phyloP scores from a whole-genome alignment of 2,329 filamentous ascomycete species.

The Diaporthe nobilis region DNA sequence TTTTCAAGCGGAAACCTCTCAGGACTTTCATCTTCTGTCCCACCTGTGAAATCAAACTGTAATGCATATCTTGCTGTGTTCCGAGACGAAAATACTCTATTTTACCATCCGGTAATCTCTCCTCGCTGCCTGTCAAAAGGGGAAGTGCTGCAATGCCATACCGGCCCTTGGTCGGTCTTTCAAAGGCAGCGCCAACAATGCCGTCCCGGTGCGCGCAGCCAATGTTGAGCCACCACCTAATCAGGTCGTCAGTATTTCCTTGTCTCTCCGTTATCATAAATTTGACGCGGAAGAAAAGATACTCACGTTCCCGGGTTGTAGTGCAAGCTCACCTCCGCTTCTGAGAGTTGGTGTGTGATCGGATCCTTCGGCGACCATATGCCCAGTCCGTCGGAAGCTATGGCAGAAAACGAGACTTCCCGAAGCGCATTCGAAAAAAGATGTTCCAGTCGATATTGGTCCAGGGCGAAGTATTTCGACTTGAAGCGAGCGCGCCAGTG shows the following conservation, averaged over 20 bases:
- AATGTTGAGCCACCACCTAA: constrained; percentile 72
- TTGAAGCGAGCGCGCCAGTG: constrained; percentile 39
- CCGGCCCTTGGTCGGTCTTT: constrained; percentile 61
- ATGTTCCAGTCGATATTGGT: constrained; percentile 23
- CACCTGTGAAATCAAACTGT: constrained; percentile 63
- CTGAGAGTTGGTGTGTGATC: constrained; percentile 20
- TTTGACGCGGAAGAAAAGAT: not conserved
- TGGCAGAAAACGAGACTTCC: constrained; percentile 36
- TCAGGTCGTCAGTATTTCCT: not conserved
- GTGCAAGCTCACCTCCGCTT: constrained; percentile 28
- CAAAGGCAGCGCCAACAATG: constrained; percentile 61
- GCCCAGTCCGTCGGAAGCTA: constrained; percentile 32
- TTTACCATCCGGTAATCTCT: constrained; percentile 51
- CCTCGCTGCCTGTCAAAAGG: constrained; percentile 65
- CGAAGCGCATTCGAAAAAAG: constrained; percentile 20
- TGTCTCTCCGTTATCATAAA: not conserved
- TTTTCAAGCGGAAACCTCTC: constrained; percentile 64
- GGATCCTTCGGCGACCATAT: constrained; percentile 29
- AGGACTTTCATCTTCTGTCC: constrained; percentile 67
- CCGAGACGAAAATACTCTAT: constrained; percentile 63
- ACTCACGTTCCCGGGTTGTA: constrained; percentile 38
- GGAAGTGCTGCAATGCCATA: constrained; percentile 65
- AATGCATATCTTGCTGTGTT: constrained; percentile 60
- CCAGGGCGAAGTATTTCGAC: constrained; percentile 34
- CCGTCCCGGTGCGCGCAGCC: constrained; percentile 70